phyloP scores from a whole-genome alignment of 2,329 filamentous ascomycete species.

The Fusarium acutatum region DNA sequence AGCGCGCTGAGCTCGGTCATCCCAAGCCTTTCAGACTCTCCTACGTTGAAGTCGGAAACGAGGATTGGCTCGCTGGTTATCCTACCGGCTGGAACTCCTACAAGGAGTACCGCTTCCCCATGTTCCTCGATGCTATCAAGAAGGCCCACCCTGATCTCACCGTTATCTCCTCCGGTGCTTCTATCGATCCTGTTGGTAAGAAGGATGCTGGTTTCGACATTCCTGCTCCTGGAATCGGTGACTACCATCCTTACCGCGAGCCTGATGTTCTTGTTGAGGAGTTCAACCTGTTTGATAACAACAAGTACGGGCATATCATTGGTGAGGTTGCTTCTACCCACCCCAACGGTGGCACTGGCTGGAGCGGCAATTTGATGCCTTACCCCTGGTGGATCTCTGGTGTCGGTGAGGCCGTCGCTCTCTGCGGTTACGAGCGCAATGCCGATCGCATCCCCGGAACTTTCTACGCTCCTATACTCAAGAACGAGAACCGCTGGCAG shows the following conservation, averaged over 20 bases:
- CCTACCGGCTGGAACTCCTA: conserved; percentile 57
- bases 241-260: conserved; percentile 62
- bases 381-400: conserved; percentile 66
- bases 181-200: conserved; percentile 45
- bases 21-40: conserved; percentile 67
- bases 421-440: conserved; percentile 73
- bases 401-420: conserved; percentile 71
- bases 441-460: conserved; percentile 64
- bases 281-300: conserved; percentile 64
- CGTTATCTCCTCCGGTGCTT: conserved; percentile 60
- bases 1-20: conserved; percentile 67
- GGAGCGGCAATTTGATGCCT: conserved; percentile 54
- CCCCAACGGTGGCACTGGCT: conserved; percentile 60
- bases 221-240: conserved; percentile 53
- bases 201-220: conserved; percentile 47
- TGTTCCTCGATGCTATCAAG: conserved; percentile 68
- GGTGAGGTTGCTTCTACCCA: conserved; percentile 63
- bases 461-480: conserved; percentile 60
- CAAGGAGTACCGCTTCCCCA: conserved; percentile 64
- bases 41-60: conserved; percentile 74
- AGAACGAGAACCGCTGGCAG: conserved; percentile 60
- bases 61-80: conserved; percentile 67
- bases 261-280: conserved; percentile 59
- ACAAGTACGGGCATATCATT: conserved; percentile 46
- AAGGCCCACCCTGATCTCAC: conserved; percentile 65